Evolutionary conservation across 2,329 filamentous ascomycete species (phyloP).

Genomic region (Pseudonectria buxi): DNA sequence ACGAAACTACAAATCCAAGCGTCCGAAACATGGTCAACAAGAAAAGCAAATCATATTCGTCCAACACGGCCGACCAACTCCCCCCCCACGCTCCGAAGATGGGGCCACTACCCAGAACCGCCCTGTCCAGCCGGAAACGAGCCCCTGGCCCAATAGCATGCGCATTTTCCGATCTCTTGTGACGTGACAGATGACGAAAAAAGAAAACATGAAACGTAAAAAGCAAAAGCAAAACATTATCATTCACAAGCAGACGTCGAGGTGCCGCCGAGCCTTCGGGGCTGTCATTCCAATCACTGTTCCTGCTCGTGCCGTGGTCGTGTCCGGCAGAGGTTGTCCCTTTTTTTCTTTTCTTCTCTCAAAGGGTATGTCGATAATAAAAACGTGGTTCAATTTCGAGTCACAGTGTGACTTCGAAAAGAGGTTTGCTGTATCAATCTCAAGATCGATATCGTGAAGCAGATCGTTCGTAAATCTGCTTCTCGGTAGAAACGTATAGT

Average conservation of each 20-base stretch:
- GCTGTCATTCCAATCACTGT: constrained; percentile 16
- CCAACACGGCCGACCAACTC: no score
- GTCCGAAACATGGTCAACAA: no score
- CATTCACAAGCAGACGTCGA: constrained; percentile 22
- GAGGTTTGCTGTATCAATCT: constrained; percentile 14
- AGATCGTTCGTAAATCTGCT: constrained; percentile 64
- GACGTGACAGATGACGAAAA: no score
- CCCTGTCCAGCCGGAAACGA: no score
- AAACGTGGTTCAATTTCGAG: constrained; percentile 15
- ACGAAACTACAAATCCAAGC: no score
- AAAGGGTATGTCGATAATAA: constrained; percentile 16
- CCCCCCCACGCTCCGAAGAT: no score
- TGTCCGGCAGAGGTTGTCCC: constrained; percentile 12
- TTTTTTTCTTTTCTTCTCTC: constrained; percentile 13
- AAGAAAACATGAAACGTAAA: no score
- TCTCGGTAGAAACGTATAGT: constrained; percentile 77
- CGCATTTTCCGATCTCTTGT: no score
- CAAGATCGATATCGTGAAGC: constrained; percentile 28
- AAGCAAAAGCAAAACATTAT: constrained; percentile 22
- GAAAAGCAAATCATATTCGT: no score
- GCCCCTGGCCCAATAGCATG: no score
- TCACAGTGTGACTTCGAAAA: constrained; percentile 11
- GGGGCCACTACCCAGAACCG: no score
- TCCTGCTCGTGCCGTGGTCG: constrained; percentile 21
- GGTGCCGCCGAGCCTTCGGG: constrained; percentile 7